A percentile compares a stretch with the other conserved stretches of the same genome.
Evolutionary conservation across 2,329 filamentous ascomycete genomes (phyloP).

Genomic region (Colletotrichum gloeosporioides): DNA sequence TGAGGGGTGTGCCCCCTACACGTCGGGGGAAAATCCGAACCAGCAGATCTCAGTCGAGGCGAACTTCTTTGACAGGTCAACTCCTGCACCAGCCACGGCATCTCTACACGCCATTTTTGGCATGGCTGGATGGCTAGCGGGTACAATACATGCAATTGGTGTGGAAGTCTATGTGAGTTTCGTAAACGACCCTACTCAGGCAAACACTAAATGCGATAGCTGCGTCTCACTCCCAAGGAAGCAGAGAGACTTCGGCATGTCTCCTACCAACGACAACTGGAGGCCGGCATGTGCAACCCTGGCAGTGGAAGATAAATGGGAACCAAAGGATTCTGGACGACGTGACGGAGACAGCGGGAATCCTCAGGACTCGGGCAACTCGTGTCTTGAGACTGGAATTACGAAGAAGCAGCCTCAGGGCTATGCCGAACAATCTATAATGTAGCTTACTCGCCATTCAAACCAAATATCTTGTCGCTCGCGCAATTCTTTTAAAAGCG

Average conservation of each 20-base stretch:
- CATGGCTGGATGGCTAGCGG: constrained; percentile 56
- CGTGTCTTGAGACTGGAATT: background rate
- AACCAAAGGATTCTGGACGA: background rate
- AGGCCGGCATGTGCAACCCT: constrained; percentile 55
- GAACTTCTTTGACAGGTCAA: constrained; percentile 31
- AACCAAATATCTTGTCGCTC: too few relatives aligned
- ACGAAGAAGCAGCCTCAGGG: background rate
- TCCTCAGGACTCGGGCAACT: background rate
- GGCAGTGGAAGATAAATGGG: constrained; percentile 37
- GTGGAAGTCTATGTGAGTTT: constrained; percentile 52
- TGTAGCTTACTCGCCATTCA: background rate
- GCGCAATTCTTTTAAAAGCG: background rate
- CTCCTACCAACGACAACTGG: constrained; percentile 60
- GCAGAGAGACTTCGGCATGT: constrained; percentile 58
- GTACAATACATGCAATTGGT: constrained; percentile 54
- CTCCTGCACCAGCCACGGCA: constrained; percentile 39
- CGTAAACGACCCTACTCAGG: background rate
- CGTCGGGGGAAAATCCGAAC: constrained; percentile 22
- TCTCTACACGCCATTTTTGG: constrained; percentile 55
- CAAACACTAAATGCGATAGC: constrained; percentile 32
- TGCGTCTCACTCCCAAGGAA: constrained; percentile 59
- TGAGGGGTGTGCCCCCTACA: constrained; percentile 48
- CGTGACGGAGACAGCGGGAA: background rate
- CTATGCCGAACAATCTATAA: background rate
- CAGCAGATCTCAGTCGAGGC: constrained; percentile 29